Percentiles rank a stretch among this genome's conserved stretches.
phyloP scores from a whole-genome alignment of 345 rosid genomes.

The Camelina hispida region DNA sequence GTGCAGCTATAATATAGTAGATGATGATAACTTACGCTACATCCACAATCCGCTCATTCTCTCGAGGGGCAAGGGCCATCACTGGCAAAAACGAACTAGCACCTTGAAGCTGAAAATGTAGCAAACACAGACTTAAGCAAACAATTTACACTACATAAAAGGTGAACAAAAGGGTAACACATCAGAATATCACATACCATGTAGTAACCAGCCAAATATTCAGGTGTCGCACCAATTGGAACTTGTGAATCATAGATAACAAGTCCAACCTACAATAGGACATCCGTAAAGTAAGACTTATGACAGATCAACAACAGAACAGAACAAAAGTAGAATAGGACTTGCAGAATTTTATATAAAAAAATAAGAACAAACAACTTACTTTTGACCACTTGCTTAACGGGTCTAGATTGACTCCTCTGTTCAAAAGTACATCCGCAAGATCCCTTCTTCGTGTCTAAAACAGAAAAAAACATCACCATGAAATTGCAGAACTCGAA shows the following conservation, averaged over 20 bases:
- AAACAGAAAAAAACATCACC: slow-evolving; percentile 28
- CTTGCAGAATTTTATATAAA: neutral
- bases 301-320: slow-evolving; percentile 10
- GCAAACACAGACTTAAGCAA: slow-evolving; percentile 17
- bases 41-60: slow-evolving; percentile 85
- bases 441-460: slow-evolving; percentile 91
- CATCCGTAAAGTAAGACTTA: neutral
- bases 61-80: slow-evolving; percentile 99
- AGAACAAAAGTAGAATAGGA: neutral
- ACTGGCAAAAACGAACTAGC: slow-evolving; percentile 97
- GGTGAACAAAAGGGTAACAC: slow-evolving; percentile 10
- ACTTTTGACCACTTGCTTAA: slow-evolving; percentile 99
- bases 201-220: slow-evolving; percentile 94
- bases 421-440: slow-evolving; percentile 91
- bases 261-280: slow-evolving; percentile 74
- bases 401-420: slow-evolving; percentile 95
- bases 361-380: slow-evolving; percentile 28
- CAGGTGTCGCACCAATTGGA: slow-evolving; percentile 97
- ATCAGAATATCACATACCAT: slow-evolving; percentile 57
- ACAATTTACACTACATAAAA: slow-evolving; percentile 15
- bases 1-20: neutral
- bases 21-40: slow-evolving; percentile 79
- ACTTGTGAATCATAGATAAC: slow-evolving; percentile 94
- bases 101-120: slow-evolving; percentile 75
- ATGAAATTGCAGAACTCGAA: slow-evolving; percentile 27